Base-by-base conservation (phyloP, 441 rosid genomes). In the Euphorbia schlechtendalii region DNA sequence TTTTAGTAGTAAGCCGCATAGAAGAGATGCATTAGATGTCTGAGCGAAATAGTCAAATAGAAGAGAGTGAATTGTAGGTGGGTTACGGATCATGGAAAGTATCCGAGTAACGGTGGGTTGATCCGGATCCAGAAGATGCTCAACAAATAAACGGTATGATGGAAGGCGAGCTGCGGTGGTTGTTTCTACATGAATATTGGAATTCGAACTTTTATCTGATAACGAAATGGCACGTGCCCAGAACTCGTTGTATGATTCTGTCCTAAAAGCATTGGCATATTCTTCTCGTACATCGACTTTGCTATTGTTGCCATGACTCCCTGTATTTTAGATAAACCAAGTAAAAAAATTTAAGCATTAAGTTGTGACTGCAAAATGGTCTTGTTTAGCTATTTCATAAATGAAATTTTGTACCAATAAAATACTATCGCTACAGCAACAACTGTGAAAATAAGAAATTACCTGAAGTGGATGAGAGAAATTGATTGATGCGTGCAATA, bases 221-320 rank as follows among this genome's bases (percentile, higher is more conserved):
- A 86, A 48, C 0, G 78, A 40, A 0, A 76, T 53, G 45, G 84
- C 90, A 38, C 84, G 91, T 64, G 85, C 78, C 97, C 93, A 90
- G 8, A 90, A 88, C 0, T 85, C 81, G 27, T 68, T 76, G 81
- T 85, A 86, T 7, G 97, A 90, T 76, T 88, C 91, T 0, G 97
- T 90, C 41, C 96, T 72, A 43, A 88, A 88, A 21, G 97, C 93
- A 13, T 86, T 83, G 45, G 93, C 96, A 58, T 90, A 88, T 68
- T 90, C 97, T 71, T 86, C 97, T 0, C 85, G 80, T 0, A 90
- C 81, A 57, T 88, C 95, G 24, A 83, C 74, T 52, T 40, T 60
- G 9, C 20, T 32, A 49, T 20, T 30, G 15, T 18, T 40, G 0
- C 70, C 71, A 14, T 10, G 67, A 0, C 70, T 32, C 10, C 43